Evolutionary conservation across 2,329 filamentous ascomycete genomes (phyloP), one percentile per base, ranked within the genome.

Genomic region (Monilinia laxa): DNA sequence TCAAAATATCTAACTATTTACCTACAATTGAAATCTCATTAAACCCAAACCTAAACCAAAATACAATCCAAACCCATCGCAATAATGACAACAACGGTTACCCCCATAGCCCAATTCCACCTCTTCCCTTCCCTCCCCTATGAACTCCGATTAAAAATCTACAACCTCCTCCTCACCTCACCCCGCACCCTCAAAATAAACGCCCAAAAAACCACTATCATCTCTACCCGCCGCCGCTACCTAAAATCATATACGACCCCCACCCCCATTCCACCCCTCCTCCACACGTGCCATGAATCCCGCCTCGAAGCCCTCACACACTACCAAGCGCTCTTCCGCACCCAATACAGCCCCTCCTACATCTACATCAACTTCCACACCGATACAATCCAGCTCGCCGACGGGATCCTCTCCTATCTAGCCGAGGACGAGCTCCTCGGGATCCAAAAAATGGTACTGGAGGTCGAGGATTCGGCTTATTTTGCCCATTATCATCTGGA

Each of bases 211-310:
- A 66, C 42, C 7, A 14, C 68, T 16, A 18, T 52, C 3, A 53
- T 58, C 10, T 42, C 49, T 23, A n/a, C n/a, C 47, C 45, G 56
- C 23, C 53, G 53, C 62, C 72, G 67, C 18, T 67, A 54, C 31
- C 55, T 65, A 23, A 54, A 69, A 55, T 54, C 64, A 9, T 75
- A 70, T 28, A 51, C 56, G 12, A 73, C 73, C 14, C 14, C 64
- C 2, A 70, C 68, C 0, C 73, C 74, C 0, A 71, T 73, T 28
- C 75, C 74, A 28, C 9, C 69, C 1, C 68, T 74, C 23, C 68
- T 78, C 7, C 72, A 75, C 64, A 68, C 71, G n/a, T 73, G 67
- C 55, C 70, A 56, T 2, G 76, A 78, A 69, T 73, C 76, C 6
- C 74, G 77, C 2, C 64, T 60, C 64, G 70, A 72, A 64, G 70